Conservation (phyloP, 2,329 filamentous ascomycete genomes). For the Colletotrichum orchidophilum region DNA sequence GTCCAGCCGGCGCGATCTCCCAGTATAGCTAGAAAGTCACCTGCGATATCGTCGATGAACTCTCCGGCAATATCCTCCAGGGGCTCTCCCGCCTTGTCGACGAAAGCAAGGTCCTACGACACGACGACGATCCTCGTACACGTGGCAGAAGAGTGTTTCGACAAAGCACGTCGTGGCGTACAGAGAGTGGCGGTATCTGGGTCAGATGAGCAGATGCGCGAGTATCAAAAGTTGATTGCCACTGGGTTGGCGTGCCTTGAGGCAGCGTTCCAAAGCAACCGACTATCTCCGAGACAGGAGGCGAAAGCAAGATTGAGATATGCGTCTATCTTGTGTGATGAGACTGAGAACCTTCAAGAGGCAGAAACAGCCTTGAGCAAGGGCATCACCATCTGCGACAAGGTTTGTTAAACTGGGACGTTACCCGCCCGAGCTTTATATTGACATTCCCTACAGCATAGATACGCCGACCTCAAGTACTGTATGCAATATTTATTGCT, state of each 20-base stretch:
- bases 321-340: constrained; percentile 75
- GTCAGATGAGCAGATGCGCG: constrained; percentile 62
- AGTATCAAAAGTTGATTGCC: constrained; percentile 77
- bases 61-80: constrained; percentile 40
- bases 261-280: constrained; percentile 69
- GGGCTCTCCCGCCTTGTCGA: constrained; percentile 48
- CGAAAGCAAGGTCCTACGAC: constrained; percentile 55
- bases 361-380: constrained; percentile 78
- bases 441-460: constrained; percentile 51
- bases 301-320: constrained; percentile 76
- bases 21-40: constrained; percentile 52
- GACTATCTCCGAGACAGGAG: constrained; percentile 71
- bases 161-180: constrained; percentile 68
- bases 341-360: constrained; percentile 80
- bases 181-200: constrained; percentile 58
- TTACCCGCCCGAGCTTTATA: not conserved
- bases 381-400: constrained; percentile 75
- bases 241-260: constrained; percentile 79
- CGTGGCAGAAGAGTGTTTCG: constrained; percentile 81
- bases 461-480: constrained; percentile 75
- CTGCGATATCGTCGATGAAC: constrained; percentile 34
- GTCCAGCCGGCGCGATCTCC: constrained; percentile 46
- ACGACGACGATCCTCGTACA: constrained; percentile 70
- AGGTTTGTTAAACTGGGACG: constrained; percentile 51
- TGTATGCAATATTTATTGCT: constrained; percentile 79